These are phyloP conservation scores for Chrysosporium queenslandicum DNA, from an alignment of 2,329 filamentous ascomycete genomes.

Conservation along the genomic window DNA sequence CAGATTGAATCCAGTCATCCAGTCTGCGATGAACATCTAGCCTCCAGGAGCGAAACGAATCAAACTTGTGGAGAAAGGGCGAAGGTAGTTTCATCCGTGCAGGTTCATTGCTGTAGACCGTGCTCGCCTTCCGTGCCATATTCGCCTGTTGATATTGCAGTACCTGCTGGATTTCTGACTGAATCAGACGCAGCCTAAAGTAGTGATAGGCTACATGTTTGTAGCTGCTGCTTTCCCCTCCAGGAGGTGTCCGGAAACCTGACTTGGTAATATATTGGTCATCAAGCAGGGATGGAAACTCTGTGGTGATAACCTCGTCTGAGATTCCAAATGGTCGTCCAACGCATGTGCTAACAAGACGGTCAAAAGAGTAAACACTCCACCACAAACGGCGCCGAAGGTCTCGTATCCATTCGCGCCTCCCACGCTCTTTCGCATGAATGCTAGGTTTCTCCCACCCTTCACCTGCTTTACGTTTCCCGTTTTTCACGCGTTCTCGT, in stretches of 20 bases:
- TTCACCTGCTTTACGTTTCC: constrained; percentile 1
- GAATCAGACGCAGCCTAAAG: constrained; percentile 73
- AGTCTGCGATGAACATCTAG: constrained; percentile 75
- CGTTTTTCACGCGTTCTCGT: constrained; percentile 12
- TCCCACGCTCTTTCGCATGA: constrained; percentile 50
- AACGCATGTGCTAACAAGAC: constrained; percentile 89
- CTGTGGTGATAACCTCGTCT: constrained; percentile 93
- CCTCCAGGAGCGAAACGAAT: constrained; percentile 80
- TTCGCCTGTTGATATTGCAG: constrained; percentile 86
- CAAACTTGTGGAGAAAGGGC: constrained; percentile 73
- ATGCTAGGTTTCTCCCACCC: constrained; percentile 28
- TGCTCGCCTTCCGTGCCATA: constrained; percentile 56
- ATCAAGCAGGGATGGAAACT: constrained; percentile 81
- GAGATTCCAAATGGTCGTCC: constrained; percentile 87
- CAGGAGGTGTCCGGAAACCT: constrained; percentile 56
- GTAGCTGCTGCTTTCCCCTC: constrained; percentile 62
- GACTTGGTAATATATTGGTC: constrained; percentile 75
- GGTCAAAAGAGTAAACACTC: constrained; percentile 91
- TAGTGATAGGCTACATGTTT: constrained; percentile 90
- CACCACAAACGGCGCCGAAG: constrained; percentile 83
- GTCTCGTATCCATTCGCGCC: constrained; percentile 76
- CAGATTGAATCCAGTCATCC: constrained; percentile 74
- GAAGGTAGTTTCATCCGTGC: constrained; percentile 72
- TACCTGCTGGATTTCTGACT: constrained; percentile 92
- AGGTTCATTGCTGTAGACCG: constrained; percentile 56